Percentiles rank a stretch among this genome's conserved stretches.
These are phyloP conservation scores for Taphrina wiesneri DNA, from an alignment of 1,139 yeast genomes.

Conservation along the genomic window DNA sequence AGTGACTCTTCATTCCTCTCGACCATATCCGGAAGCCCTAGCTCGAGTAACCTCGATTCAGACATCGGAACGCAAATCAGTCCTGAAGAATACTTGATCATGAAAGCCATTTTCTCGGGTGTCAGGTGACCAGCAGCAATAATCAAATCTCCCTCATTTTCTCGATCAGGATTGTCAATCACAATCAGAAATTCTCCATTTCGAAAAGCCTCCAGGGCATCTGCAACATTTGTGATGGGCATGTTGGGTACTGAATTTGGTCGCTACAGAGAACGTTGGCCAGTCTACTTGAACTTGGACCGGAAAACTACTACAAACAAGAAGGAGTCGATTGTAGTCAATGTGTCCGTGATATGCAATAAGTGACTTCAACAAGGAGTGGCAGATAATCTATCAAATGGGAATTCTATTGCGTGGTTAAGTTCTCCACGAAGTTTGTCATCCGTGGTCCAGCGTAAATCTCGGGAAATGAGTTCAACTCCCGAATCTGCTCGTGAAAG, in stretches of 20 bases:
- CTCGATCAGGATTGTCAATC: constrained; percentile 93
- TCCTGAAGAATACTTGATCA: constrained; percentile 75
- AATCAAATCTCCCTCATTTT: constrained; percentile 96
- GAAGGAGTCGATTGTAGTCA: not conserved
- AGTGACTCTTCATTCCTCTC: constrained; percentile 74
- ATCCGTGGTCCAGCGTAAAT: not conserved
- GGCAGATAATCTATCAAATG: too few relatives aligned
- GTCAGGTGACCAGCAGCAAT: constrained; percentile 83
- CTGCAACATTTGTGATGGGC: constrained; percentile 11
- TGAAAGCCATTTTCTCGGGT: constrained; percentile 87
- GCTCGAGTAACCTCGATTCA: constrained; percentile 70
- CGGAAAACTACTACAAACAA: not conserved
- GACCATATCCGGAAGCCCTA: constrained; percentile 80
- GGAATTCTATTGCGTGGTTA: too few relatives aligned
- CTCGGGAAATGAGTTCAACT: not conserved
- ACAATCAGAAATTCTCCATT: constrained; percentile 89
- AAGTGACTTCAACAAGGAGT: too few relatives aligned
- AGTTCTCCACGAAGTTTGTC: not conserved
- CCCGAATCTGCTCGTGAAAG: not conserved
- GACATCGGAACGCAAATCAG: constrained; percentile 91
- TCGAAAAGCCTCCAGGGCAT: constrained; percentile 33
- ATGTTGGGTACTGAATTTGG: too few relatives aligned
- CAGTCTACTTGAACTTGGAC: too few relatives aligned
- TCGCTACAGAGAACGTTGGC: too few relatives aligned
- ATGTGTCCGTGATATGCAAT: too few relatives aligned